These are phyloP conservation scores for Trametes sp. DNA, from an alignment of 1,284 basidiomycete genomes.

Conservation along the genomic window DNA sequence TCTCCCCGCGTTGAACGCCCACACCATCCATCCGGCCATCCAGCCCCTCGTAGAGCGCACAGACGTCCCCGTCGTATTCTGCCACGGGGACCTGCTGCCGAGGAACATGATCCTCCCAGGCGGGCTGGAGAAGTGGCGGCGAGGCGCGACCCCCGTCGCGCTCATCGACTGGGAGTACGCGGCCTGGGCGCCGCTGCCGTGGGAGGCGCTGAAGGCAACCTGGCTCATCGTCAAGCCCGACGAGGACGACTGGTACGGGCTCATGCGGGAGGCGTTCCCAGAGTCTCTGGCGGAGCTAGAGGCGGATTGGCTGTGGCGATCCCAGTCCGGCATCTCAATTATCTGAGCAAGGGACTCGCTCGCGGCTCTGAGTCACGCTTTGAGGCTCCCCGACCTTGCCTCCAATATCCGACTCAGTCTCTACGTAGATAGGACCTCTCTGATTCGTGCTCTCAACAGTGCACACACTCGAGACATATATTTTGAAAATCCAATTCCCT, in stretches of 20 bases:
- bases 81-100: slow-evolving; percentile 24
- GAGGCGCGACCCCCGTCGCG: slow-evolving; percentile 1
- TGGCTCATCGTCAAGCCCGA: slow-evolving; percentile 17
- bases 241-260: slow-evolving; percentile 23
- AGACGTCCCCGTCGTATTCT: slow-evolving; percentile 27
- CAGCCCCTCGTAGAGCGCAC: slow-evolving; percentile 20
- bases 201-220: slow-evolving; percentile 30
- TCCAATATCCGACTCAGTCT: no score
- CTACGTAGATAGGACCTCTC: no score
- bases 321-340: slow-evolving; percentile 4
- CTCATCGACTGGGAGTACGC: slow-evolving; percentile 30
- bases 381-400: no score
- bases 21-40: slow-evolving; percentile 12
- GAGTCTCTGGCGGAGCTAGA: slow-evolving; percentile 13
- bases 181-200: slow-evolving; percentile 26
- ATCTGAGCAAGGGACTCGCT: background rate
- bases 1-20: slow-evolving; percentile 1
- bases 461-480: no score
- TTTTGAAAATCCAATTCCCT: no score
- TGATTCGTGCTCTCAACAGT: no score
- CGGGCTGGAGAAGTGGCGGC: slow-evolving; percentile 19
- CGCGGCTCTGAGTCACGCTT: no score
- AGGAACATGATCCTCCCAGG: slow-evolving; percentile 26
- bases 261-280: slow-evolving; percentile 20
- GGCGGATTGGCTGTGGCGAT: slow-evolving; percentile 18